A percentile compares a stretch with the other conserved stretches of the same genome.
These are phyloP conservation scores for Chrysanthemum lavandulifolium DNA, from an alignment of 129 eudicot genomes.

Conservation along the genomic window DNA sequence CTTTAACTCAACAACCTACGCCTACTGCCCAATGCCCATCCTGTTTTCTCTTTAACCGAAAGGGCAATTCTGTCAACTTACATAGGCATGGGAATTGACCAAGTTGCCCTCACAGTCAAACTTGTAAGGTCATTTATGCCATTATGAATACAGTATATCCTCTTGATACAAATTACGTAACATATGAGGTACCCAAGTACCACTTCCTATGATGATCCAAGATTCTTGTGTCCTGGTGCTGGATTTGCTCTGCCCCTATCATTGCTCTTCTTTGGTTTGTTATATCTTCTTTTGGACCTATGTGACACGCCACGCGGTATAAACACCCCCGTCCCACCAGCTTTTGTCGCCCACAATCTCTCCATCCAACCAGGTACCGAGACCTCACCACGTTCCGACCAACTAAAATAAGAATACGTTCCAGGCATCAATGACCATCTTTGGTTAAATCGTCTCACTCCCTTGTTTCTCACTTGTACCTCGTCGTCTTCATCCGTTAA, in stretches of 20 bases:
- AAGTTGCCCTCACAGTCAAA: slow-evolving; percentile 8
- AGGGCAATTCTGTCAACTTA: slow-evolving; percentile 18
- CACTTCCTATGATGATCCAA: slow-evolving; percentile 14
- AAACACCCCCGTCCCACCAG: slow-evolving; percentile 75
- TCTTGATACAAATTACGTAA: slow-evolving; percentile 13
- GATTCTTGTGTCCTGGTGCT: slow-evolving; percentile 28
- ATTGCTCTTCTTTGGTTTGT: slow-evolving; percentile 48
- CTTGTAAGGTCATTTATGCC: slow-evolving; percentile 7
- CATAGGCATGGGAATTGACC: background rate
- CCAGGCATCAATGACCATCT: slow-evolving; percentile 21
- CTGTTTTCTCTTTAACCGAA: background rate
- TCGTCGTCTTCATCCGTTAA: slow-evolving; percentile 54
- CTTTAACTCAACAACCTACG: background rate
- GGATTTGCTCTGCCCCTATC: slow-evolving; percentile 37
- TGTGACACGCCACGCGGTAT: slow-evolving; percentile 46
- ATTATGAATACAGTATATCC: background rate
- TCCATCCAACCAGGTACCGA: slow-evolving; percentile 52
- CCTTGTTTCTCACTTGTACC: slow-evolving; percentile 11
- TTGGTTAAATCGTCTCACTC: background rate
- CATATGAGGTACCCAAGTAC: slow-evolving; percentile 7
- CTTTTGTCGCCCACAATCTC: slow-evolving; percentile 53
- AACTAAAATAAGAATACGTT: slow-evolving; percentile 49
- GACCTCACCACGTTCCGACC: slow-evolving; percentile 37
- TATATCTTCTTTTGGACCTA: slow-evolving; percentile 31
- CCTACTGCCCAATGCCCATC: background rate